Percentiles rank a stretch among this genome's conserved stretches.
phyloP scores from a whole-genome alignment of 179 eudicot genomes.

The Spergularia azorica region DNA sequence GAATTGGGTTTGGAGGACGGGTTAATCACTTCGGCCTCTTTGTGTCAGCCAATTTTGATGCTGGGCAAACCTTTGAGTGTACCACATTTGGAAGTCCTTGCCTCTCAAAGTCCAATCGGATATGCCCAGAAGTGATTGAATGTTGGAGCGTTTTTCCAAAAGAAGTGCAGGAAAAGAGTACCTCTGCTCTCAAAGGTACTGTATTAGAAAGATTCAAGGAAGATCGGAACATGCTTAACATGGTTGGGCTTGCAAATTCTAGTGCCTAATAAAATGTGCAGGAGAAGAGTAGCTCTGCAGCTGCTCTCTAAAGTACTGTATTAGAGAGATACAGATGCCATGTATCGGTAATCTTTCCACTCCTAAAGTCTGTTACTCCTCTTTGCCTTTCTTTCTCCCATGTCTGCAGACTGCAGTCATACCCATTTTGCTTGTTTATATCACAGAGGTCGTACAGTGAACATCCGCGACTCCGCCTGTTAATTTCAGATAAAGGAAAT shows the following conservation, averaged over 20 bases:
- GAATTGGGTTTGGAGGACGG: slow-evolving; percentile 88
- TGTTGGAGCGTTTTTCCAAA: slow-evolving; percentile 80
- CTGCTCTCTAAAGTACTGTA: too few relatives aligned
- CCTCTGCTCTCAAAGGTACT: slow-evolving; percentile 53
- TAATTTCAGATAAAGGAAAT: not conserved
- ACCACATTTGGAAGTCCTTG: slow-evolving; percentile 81
- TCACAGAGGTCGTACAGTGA: not conserved
- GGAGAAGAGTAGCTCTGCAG: not conserved
- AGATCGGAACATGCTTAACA: slow-evolving; percentile 89
- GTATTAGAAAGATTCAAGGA: slow-evolving; percentile 89
- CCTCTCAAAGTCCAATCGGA: slow-evolving; percentile 56
- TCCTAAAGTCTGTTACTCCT: too few relatives aligned
- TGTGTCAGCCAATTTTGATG: slow-evolving; percentile 73
- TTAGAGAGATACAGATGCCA: too few relatives aligned
- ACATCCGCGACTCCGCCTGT: not conserved
- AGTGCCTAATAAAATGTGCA: slow-evolving; percentile 42
- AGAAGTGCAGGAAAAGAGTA: slow-evolving; percentile 44
- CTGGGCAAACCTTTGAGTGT: slow-evolving; percentile 76
- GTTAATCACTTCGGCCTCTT: slow-evolving; percentile 73
- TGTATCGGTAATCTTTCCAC: too few relatives aligned
- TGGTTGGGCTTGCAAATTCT: slow-evolving; percentile 91
- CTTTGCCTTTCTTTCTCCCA: too few relatives aligned
- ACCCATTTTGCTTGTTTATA: not conserved
- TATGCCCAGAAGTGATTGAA: slow-evolving; percentile 84
- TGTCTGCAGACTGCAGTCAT: too few relatives aligned